Conservation (phyloP, 495 filamentous ascomycete genomes). For the Xylaria bambusicola region DNA sequence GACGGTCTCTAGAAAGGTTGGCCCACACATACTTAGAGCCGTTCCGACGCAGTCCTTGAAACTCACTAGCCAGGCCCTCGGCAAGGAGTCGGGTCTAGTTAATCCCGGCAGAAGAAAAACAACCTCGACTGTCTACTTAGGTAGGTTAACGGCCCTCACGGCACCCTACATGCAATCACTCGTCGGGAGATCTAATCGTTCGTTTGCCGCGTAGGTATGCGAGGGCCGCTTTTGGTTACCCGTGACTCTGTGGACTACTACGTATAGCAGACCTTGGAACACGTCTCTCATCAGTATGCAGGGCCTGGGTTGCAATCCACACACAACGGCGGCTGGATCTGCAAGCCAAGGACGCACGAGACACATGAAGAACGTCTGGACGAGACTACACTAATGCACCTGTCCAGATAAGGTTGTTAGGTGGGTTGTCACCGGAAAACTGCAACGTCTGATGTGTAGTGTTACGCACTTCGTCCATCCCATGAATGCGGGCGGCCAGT, state of each 20-base stretch:
- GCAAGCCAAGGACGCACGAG: constrained; percentile 23
- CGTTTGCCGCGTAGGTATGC: neutral
- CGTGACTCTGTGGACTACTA: constrained; percentile 5
- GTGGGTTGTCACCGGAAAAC: neutral
- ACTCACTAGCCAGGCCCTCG: constrained; percentile 22
- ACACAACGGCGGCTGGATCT: neutral
- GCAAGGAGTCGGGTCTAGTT: constrained; percentile 12
- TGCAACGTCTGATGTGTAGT: neutral
- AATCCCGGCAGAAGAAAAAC: constrained; percentile 11
- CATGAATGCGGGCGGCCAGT: neutral
- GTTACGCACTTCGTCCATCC: neutral
- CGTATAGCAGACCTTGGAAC: neutral
- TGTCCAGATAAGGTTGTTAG: constrained; percentile 8
- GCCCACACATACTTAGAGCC: neutral
- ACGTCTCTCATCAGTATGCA: neutral
- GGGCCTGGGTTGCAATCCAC: constrained; percentile 13
- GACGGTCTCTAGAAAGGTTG: no score
- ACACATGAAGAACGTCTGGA: constrained; percentile 23
- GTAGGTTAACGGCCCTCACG: neutral
- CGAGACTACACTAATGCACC: constrained; percentile 21
- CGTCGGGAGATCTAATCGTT: neutral
- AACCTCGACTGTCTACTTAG: neutral
- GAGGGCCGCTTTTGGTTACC: neutral
- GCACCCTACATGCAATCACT: neutral
- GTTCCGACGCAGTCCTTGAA: constrained; percentile 21